Evolutionary conservation across 495 filamentous ascomycete genomes (phyloP).

Genomic region (Daldinia concentrica): DNA sequence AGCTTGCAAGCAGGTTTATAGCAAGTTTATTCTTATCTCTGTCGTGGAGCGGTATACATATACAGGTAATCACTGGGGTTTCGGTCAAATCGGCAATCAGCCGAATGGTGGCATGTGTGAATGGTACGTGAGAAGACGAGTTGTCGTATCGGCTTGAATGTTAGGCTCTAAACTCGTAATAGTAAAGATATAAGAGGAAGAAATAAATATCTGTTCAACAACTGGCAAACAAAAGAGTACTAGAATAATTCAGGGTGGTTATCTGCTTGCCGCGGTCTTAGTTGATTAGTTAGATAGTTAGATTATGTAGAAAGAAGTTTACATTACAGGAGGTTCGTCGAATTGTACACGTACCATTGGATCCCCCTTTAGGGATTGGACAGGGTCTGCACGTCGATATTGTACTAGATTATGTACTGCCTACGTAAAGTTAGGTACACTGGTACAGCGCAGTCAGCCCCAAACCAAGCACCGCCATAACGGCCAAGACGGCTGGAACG

Average conservation of each 20-base stretch:
- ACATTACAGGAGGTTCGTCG: constrained; percentile 36
- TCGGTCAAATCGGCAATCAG: constrained; percentile 25
- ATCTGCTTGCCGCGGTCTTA: constrained; percentile 7
- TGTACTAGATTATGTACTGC: background rate
- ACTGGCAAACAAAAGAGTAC: background rate
- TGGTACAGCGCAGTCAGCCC: constrained; percentile 5
- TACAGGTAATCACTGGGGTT: constrained; percentile 9
- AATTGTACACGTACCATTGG: constrained; percentile 43
- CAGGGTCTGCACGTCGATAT: constrained; percentile 17
- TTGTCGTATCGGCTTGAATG: background rate
- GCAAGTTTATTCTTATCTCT: constrained; percentile 25
- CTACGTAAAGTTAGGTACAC: background rate
- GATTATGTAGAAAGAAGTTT: constrained; percentile 31
- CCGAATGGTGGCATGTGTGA: constrained; percentile 29
- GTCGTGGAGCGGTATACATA: constrained; percentile 17
- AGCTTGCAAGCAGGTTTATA: constrained; percentile 3
- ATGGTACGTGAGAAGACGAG: background rate
- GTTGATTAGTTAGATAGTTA: background rate
- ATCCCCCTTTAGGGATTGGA: constrained; percentile 26
- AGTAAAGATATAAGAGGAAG: background rate
- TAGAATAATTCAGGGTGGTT: background rate
- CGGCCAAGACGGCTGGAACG: constrained; percentile 29
- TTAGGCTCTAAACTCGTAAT: background rate
- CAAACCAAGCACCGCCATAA: constrained; percentile 16
- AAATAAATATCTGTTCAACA: background rate